Evolutionary conservation across 2,329 filamentous ascomycete species (phyloP).

Genomic region (Fusarium gaditjirri): DNA sequence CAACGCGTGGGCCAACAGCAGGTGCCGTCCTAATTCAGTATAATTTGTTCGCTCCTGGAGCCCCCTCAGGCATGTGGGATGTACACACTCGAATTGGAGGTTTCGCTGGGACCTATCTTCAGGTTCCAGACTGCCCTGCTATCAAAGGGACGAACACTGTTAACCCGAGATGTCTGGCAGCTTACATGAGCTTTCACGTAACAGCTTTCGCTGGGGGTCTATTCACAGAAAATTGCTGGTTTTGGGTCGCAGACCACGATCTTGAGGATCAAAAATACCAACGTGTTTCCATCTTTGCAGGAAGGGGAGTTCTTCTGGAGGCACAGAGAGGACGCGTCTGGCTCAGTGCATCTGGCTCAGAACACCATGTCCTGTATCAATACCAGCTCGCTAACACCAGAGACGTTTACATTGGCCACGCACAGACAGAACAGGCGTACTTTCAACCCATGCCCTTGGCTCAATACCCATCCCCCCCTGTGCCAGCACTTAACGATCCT

Average conservation of each 20-base stretch:
- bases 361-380: conserved; percentile 75
- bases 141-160: conserved; percentile 44
- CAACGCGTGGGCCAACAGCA: conserved; percentile 71
- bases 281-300: conserved; percentile 63
- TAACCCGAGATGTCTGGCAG: conserved; percentile 53
- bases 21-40: conserved; percentile 79
- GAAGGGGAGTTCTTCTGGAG: conserved; percentile 62
- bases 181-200: conserved; percentile 57
- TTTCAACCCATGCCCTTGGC: conserved; percentile 74
- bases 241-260: conserved; percentile 65
- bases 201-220: conserved; percentile 52
- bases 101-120: conserved; percentile 74
- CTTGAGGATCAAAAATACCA: conserved; percentile 60
- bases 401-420: conserved; percentile 71
- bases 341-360: conserved; percentile 72
- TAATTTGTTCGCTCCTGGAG: conserved; percentile 66
- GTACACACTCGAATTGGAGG: conserved; percentile 81
- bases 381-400: conserved; percentile 71
- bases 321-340: conserved; percentile 56
- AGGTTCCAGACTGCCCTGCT: conserved; percentile 74
- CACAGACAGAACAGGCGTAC: conserved; percentile 78
- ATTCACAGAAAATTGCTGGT: conserved; percentile 58
- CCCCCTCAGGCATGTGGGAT: conserved; percentile 74
- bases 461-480: conserved; percentile 63
- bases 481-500: conserved; percentile 48